These are phyloP conservation scores for Meyerozyma sp. DNA, from an alignment of 1,139 yeast species.

Conservation along the genomic window DNA sequence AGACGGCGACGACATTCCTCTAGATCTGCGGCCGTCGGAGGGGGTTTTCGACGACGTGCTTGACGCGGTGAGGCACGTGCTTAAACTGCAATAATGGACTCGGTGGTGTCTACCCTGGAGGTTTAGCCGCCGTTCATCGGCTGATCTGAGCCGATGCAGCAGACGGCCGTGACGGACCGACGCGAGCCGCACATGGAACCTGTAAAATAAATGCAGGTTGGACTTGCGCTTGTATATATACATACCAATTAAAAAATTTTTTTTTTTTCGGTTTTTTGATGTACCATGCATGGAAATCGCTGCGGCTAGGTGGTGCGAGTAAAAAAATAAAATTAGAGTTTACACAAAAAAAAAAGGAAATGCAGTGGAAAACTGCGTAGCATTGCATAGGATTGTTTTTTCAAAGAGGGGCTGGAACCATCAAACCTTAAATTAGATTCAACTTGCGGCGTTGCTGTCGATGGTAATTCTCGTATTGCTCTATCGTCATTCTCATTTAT, in stretches of 20 bases:
- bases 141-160: neutral
- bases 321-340: neutral
- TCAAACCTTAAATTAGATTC: no score
- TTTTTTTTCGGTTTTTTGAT: neutral
- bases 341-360: neutral
- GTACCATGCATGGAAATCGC: neutral
- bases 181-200: neutral
- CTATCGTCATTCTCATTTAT: neutral
- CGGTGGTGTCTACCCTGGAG: neutral
- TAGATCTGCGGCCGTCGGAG: slow-evolving; percentile 32
- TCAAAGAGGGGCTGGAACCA: no score
- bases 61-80: slow-evolving; percentile 33
- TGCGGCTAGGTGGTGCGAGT: neutral
- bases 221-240: neutral
- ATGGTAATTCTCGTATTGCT: neutral
- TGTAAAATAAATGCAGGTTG: neutral
- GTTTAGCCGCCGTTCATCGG: neutral
- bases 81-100: neutral
- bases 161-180: neutral
- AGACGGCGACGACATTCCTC: slow-evolving; percentile 41
- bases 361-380: no score
- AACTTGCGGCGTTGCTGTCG: neutral
- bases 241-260: no score
- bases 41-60: slow-evolving; percentile 48
- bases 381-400: no score